Percentiles rank a stretch among this genome's conserved stretches.
phyloP scores from a whole-genome alignment of 768 basidiomycete genomes.

The Suillus cothurnatus region DNA sequence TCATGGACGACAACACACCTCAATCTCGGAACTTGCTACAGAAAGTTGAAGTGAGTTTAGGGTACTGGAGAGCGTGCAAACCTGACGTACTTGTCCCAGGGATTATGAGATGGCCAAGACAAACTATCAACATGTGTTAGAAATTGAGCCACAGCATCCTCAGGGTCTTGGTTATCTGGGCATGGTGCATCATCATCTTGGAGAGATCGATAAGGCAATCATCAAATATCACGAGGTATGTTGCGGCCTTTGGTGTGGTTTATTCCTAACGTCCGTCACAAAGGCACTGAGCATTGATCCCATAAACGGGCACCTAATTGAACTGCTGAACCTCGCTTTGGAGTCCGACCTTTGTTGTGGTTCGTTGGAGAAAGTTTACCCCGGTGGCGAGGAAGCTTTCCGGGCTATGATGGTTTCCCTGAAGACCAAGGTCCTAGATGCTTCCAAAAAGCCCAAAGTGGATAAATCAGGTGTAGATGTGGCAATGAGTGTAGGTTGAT shows the following conservation, averaged over 20 bases:
- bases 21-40: slow-evolving; percentile 88
- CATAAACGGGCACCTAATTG: slow-evolving; percentile 78
- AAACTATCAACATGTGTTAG: slow-evolving; percentile 78
- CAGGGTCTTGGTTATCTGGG: slow-evolving; percentile 86
- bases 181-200: slow-evolving; percentile 80
- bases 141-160: slow-evolving; percentile 83
- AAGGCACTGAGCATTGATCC: slow-evolving; percentile 82
- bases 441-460: slow-evolving; percentile 21
- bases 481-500: slow-evolving; percentile 35
- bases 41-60: slow-evolving; percentile 70
- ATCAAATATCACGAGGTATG: slow-evolving; percentile 90
- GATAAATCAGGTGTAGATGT: slow-evolving; percentile 26
- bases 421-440: slow-evolving; percentile 24
- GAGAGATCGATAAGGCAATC: slow-evolving; percentile 78
- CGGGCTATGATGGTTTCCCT: slow-evolving; percentile 34
- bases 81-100: slow-evolving; percentile 27
- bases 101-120: slow-evolving; percentile 65
- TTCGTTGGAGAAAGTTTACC: slow-evolving; percentile 36
- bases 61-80: not conserved
- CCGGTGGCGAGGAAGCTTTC: slow-evolving; percentile 37
- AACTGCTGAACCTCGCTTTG: slow-evolving; percentile 79
- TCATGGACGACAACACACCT: slow-evolving; percentile 90
- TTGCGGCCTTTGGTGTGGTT: not conserved
- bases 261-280: slow-evolving; percentile 9
- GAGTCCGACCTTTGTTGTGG: slow-evolving; percentile 46